Evolutionary conservation across 108 stramenopile genomes (phyloP).

Genomic region (Nannochloropsis salina): DNA sequence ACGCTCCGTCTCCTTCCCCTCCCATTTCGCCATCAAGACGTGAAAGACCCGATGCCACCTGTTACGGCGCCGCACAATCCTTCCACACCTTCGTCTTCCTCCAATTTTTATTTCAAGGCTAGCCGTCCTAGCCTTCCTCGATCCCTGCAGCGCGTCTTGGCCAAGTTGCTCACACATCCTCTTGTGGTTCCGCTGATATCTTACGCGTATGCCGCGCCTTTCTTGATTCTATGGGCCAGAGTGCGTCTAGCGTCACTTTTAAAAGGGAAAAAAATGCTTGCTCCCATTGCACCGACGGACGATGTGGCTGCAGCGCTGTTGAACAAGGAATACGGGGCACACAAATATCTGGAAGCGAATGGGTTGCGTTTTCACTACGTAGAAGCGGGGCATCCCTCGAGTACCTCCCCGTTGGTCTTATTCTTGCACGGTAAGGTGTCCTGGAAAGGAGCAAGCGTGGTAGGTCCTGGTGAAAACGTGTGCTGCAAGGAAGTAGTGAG

Average conservation of each 20-base stretch:
- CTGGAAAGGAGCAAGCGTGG: neutral
- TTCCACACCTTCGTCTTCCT: neutral
- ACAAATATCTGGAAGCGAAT: neutral
- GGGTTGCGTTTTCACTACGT: constrained; percentile 5
- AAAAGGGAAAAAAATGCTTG: neutral
- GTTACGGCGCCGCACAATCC: neutral
- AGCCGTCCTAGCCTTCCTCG: neutral
- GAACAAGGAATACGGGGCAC: neutral
- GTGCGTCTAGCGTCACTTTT: neutral
- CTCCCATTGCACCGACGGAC: neutral
- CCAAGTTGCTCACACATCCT: neutral
- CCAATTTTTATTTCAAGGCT: neutral
- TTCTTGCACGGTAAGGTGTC: neutral
- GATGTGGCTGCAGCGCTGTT: constrained; percentile 10
- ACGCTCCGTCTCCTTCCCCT: too few species aligned
- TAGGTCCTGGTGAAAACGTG: too few species aligned
- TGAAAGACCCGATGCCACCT: neutral
- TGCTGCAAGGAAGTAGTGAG: too few species aligned
- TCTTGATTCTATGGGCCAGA: neutral
- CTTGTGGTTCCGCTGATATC: neutral
- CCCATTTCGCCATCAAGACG: neutral
- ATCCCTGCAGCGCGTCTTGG: neutral
- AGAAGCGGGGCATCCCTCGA: neutral
- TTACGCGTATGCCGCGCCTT: neutral
- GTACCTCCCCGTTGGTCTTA: neutral